These are phyloP conservation scores for Royoungia palumana DNA, from an alignment of 768 basidiomycete species.

Conservation along the genomic window DNA sequence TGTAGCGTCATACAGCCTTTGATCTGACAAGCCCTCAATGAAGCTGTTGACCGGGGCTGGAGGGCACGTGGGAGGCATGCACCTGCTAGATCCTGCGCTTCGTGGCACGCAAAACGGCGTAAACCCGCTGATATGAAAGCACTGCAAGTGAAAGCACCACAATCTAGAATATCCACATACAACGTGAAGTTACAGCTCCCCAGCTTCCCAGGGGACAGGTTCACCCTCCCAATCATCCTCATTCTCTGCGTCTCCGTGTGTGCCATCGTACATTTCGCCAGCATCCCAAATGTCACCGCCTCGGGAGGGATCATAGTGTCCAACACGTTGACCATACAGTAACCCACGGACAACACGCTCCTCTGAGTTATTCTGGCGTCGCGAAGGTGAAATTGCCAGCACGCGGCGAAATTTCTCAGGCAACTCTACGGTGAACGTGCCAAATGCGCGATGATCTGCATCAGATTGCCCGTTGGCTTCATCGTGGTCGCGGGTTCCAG, in stretches of 20 bases:
- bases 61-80: conserved; percentile 28
- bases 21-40: conserved; percentile 1
- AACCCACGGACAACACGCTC: conserved; percentile 58
- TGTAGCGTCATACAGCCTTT: conserved; percentile 11
- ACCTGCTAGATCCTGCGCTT: conserved; percentile 21
- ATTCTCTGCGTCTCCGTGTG: conserved; percentile 44
- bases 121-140: conserved; percentile 31
- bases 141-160: conserved; percentile 28
- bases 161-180: conserved; percentile 31
- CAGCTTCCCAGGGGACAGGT: conserved; percentile 78
- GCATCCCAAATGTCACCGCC: conserved; percentile 77
- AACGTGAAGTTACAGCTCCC: conserved; percentile 52
- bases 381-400: conserved; percentile 55
- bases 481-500: conserved; percentile 23
- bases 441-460: conserved; percentile 34
- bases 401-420: conserved; percentile 65
- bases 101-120: conserved; percentile 23
- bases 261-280: conserved; percentile 54
- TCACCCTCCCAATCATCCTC: conserved; percentile 76
- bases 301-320: conserved; percentile 57
- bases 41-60: not conserved
- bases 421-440: conserved; percentile 52
- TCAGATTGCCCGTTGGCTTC: conserved; percentile 12
- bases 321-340: conserved; percentile 53
- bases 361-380: conserved; percentile 40